These are phyloP conservation scores for Thamnidium elegans DNA, from an alignment of 192 early-diverging fungal genomes.

Conservation along the genomic window DNA sequence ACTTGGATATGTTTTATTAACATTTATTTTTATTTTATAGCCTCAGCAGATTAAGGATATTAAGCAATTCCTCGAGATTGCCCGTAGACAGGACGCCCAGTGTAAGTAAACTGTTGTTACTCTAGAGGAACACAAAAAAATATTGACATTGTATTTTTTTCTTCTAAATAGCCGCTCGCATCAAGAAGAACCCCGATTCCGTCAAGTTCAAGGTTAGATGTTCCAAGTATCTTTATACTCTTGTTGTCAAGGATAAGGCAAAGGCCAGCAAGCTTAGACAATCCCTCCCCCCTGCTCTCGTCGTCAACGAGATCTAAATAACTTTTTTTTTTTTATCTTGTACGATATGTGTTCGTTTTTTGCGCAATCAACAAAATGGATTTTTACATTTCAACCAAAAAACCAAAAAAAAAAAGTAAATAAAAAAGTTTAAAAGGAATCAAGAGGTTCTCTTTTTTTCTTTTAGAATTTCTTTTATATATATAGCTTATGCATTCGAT, in stretches of 20 bases:
- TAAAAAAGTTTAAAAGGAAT: not conserved
- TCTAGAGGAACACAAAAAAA: not conserved
- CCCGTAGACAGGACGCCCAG: constrained; percentile 95
- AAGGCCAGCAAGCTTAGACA: constrained; percentile 96
- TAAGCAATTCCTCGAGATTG: constrained; percentile 96
- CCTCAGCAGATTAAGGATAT: constrained; percentile 98
- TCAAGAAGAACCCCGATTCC: constrained; percentile 93
- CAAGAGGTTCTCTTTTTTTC: not conserved
- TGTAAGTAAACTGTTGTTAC: constrained; percentile 33
- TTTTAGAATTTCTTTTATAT: not conserved
- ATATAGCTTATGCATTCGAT: too few species aligned
- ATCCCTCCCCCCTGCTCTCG: constrained; percentile 83
- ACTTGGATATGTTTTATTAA: too few species aligned
- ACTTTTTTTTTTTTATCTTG: not conserved
- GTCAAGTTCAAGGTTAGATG: constrained; percentile 99
- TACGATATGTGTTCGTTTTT: not conserved
- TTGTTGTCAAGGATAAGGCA: constrained; percentile 89
- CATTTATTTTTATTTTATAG: constrained; percentile 42
- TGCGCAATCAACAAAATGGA: not conserved
- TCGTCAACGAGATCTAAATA: constrained; percentile 38
- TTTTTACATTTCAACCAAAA: not conserved
- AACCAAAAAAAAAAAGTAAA: not conserved
- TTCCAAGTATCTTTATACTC: constrained; percentile 98
- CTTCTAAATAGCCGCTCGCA: constrained; percentile 64
- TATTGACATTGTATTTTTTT: not conserved